Evolutionary conservation across 306 rosid species (phyloP).

Genomic region (Quercus cerris): DNA sequence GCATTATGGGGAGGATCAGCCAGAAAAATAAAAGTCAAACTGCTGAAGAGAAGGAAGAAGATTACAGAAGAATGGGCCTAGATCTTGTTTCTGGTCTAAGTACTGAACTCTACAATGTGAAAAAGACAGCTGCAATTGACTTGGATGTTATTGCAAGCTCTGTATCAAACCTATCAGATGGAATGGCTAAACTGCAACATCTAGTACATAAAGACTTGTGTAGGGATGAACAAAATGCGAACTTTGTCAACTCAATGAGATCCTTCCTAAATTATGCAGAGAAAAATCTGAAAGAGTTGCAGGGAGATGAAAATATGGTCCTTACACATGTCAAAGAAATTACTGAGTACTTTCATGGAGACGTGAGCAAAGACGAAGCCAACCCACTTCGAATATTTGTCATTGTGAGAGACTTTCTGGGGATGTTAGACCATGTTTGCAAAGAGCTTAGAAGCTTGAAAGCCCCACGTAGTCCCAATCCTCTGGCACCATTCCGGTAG

Average conservation of each 20-base stretch:
- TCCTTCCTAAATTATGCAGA: conserved; percentile 50
- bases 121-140: conserved; percentile 81
- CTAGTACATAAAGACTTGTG: conserved; percentile 41
- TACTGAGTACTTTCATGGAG: conserved; percentile 88
- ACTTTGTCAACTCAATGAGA: conserved; percentile 46
- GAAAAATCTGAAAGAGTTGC: conserved; percentile 48
- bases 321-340: conserved; percentile 68
- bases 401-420: conserved; percentile 88
- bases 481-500: conserved; percentile 74
- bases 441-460: conserved; percentile 75
- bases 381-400: conserved; percentile 83
- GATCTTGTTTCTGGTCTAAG: conserved; percentile 85
- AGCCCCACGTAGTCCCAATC: conserved; percentile 48
- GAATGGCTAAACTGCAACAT: conserved; percentile 36
- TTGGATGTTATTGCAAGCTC: conserved; percentile 77
- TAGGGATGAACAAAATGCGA: conserved; percentile 34
- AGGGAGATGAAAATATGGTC: conserved; percentile 68
- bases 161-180: conserved; percentile 63
- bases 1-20: conserved; percentile 93
- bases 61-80: conserved; percentile 82
- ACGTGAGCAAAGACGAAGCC: conserved; percentile 77
- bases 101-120: conserved; percentile 81
- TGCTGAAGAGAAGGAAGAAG: conserved; percentile 73
- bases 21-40: conserved; percentile 52
- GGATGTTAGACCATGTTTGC: conserved; percentile 86